phyloP scores from a whole-genome alignment of 352 stramenopile genomes.

The Phytopythium vexans region DNA sequence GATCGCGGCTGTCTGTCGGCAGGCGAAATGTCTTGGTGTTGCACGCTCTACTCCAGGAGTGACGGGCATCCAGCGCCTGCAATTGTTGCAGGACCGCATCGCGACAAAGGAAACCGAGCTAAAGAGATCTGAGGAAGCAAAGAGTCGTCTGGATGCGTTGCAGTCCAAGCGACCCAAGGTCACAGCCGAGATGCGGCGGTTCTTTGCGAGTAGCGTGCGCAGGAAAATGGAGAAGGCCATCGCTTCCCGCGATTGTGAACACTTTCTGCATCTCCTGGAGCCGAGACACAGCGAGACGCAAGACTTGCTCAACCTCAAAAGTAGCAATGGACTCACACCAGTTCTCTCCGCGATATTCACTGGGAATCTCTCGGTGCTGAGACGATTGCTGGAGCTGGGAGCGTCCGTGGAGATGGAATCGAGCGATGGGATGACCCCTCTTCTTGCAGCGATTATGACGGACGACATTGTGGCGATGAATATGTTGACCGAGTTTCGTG shows the following conservation, averaged over 20 bases:
- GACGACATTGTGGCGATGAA: slow-evolving; percentile 41
- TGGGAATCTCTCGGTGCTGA: slow-evolving; percentile 26
- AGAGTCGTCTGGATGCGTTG: slow-evolving; percentile 40
- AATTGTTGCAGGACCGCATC: slow-evolving; percentile 31
- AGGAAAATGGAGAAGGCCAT: slow-evolving; percentile 51
- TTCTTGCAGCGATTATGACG: slow-evolving; percentile 42
- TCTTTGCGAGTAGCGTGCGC: slow-evolving; percentile 19
- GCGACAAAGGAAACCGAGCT: slow-evolving; percentile 24
- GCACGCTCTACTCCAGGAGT: slow-evolving; percentile 27
- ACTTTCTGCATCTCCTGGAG: slow-evolving; percentile 39
- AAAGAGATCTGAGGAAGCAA: slow-evolving; percentile 20
- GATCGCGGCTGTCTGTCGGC: slow-evolving; percentile 19
- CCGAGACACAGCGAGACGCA: slow-evolving; percentile 10
- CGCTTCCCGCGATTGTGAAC: slow-evolving; percentile 32
- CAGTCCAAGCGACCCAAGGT: slow-evolving; percentile 28
- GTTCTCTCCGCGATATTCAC: slow-evolving; percentile 44
- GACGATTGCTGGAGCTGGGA: slow-evolving; percentile 45
- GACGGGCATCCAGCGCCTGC: slow-evolving; percentile 22
- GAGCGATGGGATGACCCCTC: slow-evolving; percentile 37
- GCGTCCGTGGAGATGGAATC: slow-evolving; percentile 45
- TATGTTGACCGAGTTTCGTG: slow-evolving; percentile 48
- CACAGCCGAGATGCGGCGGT: slow-evolving; percentile 26
- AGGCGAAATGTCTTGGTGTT: slow-evolving; percentile 28
- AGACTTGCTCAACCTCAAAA: slow-evolving; percentile 46
- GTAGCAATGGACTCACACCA: slow-evolving; percentile 50